Percentiles rank a stretch among this genome's conserved stretches.
Evolutionary conservation across 2,329 filamentous ascomycete genomes (phyloP).

Genomic region (Alternaria triticimaculans): DNA sequence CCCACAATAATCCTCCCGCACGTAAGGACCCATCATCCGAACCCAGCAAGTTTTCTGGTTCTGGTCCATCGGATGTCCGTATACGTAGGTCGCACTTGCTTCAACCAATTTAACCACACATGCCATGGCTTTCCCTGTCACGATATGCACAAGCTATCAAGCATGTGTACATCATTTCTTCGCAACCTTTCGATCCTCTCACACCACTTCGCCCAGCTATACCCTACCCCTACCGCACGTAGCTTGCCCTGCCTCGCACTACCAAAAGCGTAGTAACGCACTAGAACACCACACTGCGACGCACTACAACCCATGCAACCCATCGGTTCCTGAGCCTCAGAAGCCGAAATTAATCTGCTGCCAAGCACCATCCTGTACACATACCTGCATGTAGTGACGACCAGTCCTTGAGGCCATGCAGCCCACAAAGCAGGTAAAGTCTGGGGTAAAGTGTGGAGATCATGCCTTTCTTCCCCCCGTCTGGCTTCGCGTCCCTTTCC

Average conservation of each 20-base stretch:
- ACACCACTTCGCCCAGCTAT: neutral
- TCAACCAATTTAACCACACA: neutral
- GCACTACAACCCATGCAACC: neutral
- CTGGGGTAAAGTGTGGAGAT: conserved; percentile 25
- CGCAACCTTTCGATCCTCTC: neutral
- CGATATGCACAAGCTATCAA: neutral
- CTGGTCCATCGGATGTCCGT: neutral
- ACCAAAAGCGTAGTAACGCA: neutral
- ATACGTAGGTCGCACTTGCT: neutral
- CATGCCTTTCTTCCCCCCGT: neutral
- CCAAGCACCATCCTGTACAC: neutral
- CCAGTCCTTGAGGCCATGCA: neutral
- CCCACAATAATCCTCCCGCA: neutral
- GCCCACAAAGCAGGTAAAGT: conserved; percentile 2
- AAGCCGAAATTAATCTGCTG: conserved; percentile 20
- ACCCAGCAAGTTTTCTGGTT: conserved; percentile 1
- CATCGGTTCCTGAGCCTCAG: conserved; percentile 33
- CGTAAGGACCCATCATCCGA: neutral
- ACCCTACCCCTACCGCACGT: neutral
- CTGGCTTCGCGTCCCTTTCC: neutral
- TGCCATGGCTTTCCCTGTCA: neutral
- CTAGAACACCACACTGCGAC: neutral
- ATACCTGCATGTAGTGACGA: neutral
- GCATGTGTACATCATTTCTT: neutral
- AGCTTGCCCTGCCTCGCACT: neutral